Percentiles rank a stretch among this genome's conserved stretches.
These are phyloP conservation scores for Hanseniaspora pseudoguilliermondii DNA, from an alignment of 805 yeast genomes.

Conservation along the genomic window DNA sequence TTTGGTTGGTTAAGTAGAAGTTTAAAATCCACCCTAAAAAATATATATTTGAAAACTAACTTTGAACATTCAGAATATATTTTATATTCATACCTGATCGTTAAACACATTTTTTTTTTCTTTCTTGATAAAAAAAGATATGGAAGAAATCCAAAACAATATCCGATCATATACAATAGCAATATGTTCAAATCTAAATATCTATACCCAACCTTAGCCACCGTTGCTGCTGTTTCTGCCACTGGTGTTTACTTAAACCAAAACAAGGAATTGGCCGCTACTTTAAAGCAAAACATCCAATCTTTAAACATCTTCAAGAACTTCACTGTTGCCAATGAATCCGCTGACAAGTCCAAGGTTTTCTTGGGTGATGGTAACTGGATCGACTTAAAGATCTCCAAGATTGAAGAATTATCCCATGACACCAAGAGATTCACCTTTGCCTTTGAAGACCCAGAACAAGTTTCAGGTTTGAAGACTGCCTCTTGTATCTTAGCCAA, in stretches of 20 bases:
- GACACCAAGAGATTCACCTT: conserved; percentile 62
- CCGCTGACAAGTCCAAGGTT: conserved; percentile 29
- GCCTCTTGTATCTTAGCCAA: conserved; percentile 77
- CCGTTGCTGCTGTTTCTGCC: conserved; percentile 15
- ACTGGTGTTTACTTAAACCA: conserved; percentile 17
- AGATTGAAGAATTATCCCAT: conserved; percentile 35
- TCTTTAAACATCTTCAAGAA: not conserved
- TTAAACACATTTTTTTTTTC: no score
- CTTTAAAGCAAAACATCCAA: conserved; percentile 5
- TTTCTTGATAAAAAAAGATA: no score
- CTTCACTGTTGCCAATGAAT: conserved; percentile 26
- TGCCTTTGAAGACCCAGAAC: conserved; percentile 52
- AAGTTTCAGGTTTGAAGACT: conserved; percentile 59
- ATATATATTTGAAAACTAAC: not conserved
- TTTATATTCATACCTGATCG: no score
- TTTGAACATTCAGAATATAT: not conserved
- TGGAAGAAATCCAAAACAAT: not conserved
- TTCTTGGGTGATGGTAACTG: conserved; percentile 56
- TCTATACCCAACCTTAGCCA: conserved; percentile 11
- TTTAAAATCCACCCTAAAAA: not conserved
- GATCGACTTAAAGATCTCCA: conserved; percentile 50
- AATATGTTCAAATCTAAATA: conserved; percentile 11
- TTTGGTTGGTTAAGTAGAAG: not conserved
- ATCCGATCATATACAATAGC: not conserved
- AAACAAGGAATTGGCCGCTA: conserved; percentile 2